These are phyloP conservation scores for Fusarium setosum DNA, from an alignment of 2,329 filamentous ascomycete species.

Conservation along the genomic window DNA sequence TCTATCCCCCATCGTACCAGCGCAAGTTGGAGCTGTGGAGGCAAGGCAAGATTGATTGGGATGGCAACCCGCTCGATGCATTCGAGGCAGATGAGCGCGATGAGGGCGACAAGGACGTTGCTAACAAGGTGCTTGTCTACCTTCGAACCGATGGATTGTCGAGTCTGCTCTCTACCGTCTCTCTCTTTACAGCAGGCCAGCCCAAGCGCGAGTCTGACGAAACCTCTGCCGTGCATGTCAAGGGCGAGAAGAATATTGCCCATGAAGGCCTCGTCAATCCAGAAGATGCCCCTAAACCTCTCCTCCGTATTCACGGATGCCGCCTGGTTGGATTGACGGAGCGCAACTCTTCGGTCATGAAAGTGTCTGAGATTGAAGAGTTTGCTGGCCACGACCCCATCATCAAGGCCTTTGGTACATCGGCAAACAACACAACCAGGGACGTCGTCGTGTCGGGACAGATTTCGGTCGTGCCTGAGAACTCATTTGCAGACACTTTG, in stretches of 20 bases:
- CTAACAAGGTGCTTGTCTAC: conserved; percentile 26
- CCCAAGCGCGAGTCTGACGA: not conserved
- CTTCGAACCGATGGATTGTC: conserved; percentile 39
- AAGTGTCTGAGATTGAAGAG: conserved; percentile 84
- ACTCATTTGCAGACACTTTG: conserved; percentile 82
- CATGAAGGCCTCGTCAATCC: not conserved
- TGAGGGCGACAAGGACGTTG: not conserved
- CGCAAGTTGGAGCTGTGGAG: conserved; percentile 67
- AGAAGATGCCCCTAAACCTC: not conserved
- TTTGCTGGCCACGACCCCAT: conserved; percentile 80
- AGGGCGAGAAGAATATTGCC: not conserved
- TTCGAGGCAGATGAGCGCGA: not conserved
- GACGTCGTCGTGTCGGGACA: conserved; percentile 80
- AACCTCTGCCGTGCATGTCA: not conserved
- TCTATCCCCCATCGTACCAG: conserved; percentile 76
- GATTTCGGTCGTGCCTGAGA: conserved; percentile 81
- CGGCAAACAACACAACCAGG: conserved; percentile 12
- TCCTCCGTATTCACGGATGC: conserved; percentile 70
- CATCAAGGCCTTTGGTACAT: conserved; percentile 82
- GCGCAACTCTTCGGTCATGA: conserved; percentile 94
- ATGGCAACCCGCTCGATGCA: conserved; percentile 49
- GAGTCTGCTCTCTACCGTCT: conserved; percentile 34
- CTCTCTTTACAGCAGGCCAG: conserved; percentile 15
- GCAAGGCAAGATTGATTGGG: conserved; percentile 90
- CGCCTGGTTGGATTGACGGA: conserved; percentile 90